phyloP scores from a whole-genome alignment of 2,329 filamentous ascomycete species.

The Cercospora beticola region DNA sequence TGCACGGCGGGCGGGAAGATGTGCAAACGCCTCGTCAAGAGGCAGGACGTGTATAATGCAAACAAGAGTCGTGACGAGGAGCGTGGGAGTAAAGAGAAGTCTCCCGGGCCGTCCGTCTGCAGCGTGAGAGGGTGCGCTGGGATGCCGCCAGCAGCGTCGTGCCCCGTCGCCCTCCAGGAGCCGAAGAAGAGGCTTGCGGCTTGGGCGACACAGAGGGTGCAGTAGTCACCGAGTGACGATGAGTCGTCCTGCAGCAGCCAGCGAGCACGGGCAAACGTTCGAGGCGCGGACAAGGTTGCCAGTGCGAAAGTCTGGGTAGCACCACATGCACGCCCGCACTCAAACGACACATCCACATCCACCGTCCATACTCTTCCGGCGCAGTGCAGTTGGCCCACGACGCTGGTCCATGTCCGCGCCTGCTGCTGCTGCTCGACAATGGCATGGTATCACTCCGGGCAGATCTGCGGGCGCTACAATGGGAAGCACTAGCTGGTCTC shows the following conservation, averaged over 20 bases:
- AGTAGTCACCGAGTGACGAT: background rate
- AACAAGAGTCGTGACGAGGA: background rate
- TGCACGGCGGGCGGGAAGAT: background rate
- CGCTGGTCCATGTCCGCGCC: background rate
- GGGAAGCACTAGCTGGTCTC: background rate
- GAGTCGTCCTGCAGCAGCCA: slow-evolving; percentile 10
- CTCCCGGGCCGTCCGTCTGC: background rate
- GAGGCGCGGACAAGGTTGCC: slow-evolving; percentile 1
- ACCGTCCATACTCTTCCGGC: background rate
- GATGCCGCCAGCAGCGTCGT: background rate
- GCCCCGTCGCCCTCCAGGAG: background rate
- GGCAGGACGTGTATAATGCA: background rate
- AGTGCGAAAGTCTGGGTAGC: background rate
- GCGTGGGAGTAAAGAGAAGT: background rate
- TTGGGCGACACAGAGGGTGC: slow-evolving; percentile 1
- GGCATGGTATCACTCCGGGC: background rate
- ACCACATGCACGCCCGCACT: slow-evolving; percentile 1
- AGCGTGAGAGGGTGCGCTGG: background rate
- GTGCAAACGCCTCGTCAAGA: background rate
- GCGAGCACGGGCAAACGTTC: background rate
- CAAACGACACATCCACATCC: background rate
- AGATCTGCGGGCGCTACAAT: background rate
- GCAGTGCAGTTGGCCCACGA: background rate
- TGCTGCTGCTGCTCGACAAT: background rate
- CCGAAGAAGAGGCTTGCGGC: slow-evolving; percentile 6